phyloP scores from a whole-genome alignment of 2,329 filamentous ascomycete species.

The Exophiala sp. region DNA sequence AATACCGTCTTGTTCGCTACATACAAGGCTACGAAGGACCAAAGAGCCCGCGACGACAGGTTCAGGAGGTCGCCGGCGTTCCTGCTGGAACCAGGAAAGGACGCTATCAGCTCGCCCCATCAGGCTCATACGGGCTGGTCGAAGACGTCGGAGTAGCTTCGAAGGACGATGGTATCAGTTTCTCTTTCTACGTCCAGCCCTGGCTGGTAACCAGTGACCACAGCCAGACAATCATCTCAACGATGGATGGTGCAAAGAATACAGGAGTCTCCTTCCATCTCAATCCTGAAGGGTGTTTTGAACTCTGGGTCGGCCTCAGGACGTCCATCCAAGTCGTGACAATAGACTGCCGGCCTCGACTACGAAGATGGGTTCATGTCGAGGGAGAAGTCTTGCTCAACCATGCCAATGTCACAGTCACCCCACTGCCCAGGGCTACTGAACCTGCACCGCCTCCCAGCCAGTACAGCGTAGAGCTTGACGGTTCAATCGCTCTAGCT shows the following conservation, averaged over 20 bases:
- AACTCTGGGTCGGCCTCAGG: conserved; percentile 9
- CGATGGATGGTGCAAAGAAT: conserved; percentile 3
- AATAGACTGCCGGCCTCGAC: not conserved
- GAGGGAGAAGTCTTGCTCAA: not conserved
- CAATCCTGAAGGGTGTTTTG: not conserved
- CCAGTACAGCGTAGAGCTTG: too few species aligned
- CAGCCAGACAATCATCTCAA: conserved; percentile 11
- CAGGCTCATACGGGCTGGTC: conserved; percentile 16
- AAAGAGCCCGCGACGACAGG: conserved; percentile 3
- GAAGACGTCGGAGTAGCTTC: not conserved
- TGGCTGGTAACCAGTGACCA: conserved; percentile 5
- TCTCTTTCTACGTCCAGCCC: conserved; percentile 16
- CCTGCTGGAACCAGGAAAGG: conserved; percentile 8
- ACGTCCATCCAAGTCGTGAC: conserved; percentile 1
- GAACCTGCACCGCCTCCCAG: too few species aligned
- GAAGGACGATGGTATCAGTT: not conserved
- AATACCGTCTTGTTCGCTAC: conserved; percentile 16
- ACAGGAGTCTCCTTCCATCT: conserved; percentile 9
- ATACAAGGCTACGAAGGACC: conserved; percentile 12
- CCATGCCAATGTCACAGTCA: too few species aligned
- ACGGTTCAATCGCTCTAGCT: not conserved
- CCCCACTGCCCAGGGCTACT: too few species aligned
- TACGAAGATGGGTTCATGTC: conserved; percentile 3
- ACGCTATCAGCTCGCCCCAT: conserved; percentile 11
- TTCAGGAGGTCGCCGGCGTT: conserved; percentile 10